Base-by-base conservation (phyloP, 139 green algal genomes). In the Chlamydomonas schloesseri region DNA sequence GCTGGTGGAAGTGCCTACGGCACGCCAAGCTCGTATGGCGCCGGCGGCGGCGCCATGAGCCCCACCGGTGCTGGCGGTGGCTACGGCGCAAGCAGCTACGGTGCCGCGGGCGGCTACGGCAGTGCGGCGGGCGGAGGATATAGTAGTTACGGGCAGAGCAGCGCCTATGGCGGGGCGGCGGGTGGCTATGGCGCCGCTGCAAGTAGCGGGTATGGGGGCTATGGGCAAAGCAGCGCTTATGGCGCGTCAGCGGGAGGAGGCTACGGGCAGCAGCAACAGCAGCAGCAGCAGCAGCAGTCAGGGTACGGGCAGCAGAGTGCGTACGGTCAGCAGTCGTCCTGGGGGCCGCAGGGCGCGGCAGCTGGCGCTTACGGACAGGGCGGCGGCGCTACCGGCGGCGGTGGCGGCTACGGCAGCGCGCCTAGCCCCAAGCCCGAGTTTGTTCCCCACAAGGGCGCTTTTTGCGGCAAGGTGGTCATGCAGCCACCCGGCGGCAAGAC, bases 401-500 rank as follows among this genome's bases (percentile, higher is more conserved):
- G 37, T 60, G 71, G 81, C 23, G 42, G 80, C 18, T 80, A 74
- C 69, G 47, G n/a, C 15, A 37, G 68, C 9, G 71, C 23, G 14
- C 71, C 31, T 21, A 75, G 79, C 31, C 67, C 79, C 72, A 71
- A 82, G 64, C 72, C 15, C 15, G 29, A 69, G 18, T 82, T 88
- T 18, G 29, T 50, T 4, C 64, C 71, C 10, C 0, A 1, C 6
- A 82, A 77, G n/a, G 62, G 76, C 5, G 50, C 65, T 4, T 89
- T 86, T 14, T 81, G 85, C 23, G 77, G 76, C 31, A 89, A 89
- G 55, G 36, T 89, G 5, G 81, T 85, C 28, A 15, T 86, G n/a
- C 85, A 89, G 24, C 85, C 85, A 28, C 85, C 85, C 1, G 85
- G 85, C 1, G 85, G 85, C 46, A 89, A 89, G 76, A 89, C 85